These are phyloP conservation scores for Articulospora tetracladia DNA, from an alignment of 495 filamentous ascomycete genomes.

Conservation along the genomic window DNA sequence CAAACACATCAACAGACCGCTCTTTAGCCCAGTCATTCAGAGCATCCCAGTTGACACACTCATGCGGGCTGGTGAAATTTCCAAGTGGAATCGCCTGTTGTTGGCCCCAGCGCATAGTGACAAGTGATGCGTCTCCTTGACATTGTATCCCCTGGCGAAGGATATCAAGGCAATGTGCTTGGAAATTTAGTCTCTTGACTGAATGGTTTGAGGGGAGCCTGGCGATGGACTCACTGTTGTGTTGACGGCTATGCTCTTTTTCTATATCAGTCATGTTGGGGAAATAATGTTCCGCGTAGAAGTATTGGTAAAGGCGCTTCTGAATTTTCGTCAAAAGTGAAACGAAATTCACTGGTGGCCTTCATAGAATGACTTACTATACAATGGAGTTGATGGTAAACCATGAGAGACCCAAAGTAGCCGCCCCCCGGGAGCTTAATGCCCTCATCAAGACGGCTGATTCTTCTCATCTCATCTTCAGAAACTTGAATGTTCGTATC, in stretches of 20 bases:
- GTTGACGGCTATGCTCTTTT: not conserved
- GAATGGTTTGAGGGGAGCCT: not conserved
- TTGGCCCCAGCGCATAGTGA: slow-evolving; percentile 9
- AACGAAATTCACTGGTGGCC: too few relatives aligned
- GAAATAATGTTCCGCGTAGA: not conserved
- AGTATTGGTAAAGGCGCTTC: not conserved
- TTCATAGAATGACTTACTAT: slow-evolving; percentile 2
- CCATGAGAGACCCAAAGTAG: slow-evolving; percentile 10
- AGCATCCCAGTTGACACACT: slow-evolving; percentile 8
- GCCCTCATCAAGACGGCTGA: not conserved
- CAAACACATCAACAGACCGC: slow-evolving; percentile 2
- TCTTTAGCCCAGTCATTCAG: slow-evolving; percentile 11
- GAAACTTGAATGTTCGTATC: slow-evolving; percentile 4
- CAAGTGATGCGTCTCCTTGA: slow-evolving; percentile 26
- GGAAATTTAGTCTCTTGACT: not conserved
- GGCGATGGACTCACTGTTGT: not conserved
- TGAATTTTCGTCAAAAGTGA: too few relatives aligned
- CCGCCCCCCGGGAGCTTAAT: not conserved
- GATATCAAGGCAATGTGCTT: slow-evolving; percentile 26
- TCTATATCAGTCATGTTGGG: not conserved
- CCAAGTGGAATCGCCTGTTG: slow-evolving; percentile 1
- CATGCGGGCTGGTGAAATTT: slow-evolving; percentile 7
- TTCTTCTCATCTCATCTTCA: slow-evolving; percentile 1
- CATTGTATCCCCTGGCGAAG: slow-evolving; percentile 32
- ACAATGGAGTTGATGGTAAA: slow-evolving; percentile 29